phyloP scores from a whole-genome alignment of 2,329 filamentous ascomycete species.

The Pseudogymnoascus pannorum region DNA sequence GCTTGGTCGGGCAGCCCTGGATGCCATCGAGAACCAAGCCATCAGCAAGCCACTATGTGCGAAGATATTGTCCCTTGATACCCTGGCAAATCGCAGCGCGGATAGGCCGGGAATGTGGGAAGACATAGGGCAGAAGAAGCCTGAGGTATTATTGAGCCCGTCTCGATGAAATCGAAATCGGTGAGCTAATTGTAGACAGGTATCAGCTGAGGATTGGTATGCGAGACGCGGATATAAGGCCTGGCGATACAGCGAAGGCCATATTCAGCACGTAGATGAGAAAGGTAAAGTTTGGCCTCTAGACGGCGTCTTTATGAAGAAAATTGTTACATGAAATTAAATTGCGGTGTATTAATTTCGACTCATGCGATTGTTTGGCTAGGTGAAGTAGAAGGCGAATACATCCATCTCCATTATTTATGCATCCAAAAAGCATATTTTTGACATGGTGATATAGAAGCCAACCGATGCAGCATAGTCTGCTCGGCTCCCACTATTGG shows the following conservation, averaged over 20 bases:
- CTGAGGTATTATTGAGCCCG: not conserved
- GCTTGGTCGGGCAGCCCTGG: conserved; percentile 21
- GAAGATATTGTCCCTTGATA: conserved; percentile 18
- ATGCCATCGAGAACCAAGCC: conserved; percentile 19
- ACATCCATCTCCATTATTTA: conserved; percentile 39
- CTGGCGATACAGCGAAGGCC: conserved; percentile 4
- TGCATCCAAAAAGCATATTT: not conserved
- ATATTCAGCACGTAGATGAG: not conserved
- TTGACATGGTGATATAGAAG: not conserved
- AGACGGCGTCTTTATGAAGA: conserved; percentile 11
- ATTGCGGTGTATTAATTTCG: conserved; percentile 12
- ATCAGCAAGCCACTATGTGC: conserved; percentile 19
- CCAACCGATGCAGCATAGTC: not conserved
- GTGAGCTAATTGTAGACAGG: not conserved
- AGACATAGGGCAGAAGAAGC: not conserved
- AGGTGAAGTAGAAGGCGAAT: not conserved
- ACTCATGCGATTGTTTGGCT: not conserved
- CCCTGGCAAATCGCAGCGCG: conserved; percentile 9
- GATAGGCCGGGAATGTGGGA: conserved; percentile 5
- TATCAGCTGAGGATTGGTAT: conserved; percentile 10
- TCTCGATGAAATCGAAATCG: not conserved
- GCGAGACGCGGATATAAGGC: conserved; percentile 9
- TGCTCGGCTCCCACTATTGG: not conserved
- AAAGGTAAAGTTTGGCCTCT: not conserved
- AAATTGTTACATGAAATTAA: conserved; percentile 2